phyloP scores from a whole-genome alignment of 106 monocot genomes.

The Alisma plantagoaquatica region DNA sequence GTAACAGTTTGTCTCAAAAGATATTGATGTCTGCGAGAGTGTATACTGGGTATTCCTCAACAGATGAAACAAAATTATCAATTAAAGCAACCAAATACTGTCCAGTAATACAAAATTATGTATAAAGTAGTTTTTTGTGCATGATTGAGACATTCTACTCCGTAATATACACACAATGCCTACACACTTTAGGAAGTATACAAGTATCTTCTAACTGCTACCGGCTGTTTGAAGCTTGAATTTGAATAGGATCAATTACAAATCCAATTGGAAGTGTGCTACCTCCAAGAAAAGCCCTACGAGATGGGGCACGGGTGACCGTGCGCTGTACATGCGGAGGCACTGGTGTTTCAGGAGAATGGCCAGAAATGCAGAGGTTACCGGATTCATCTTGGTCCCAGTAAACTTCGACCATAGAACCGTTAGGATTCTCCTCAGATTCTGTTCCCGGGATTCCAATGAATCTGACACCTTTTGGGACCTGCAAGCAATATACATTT shows the following conservation, averaged over 20 bases:
- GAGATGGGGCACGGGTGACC: neutral
- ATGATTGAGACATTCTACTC: too few species aligned
- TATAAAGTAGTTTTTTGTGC: too few species aligned
- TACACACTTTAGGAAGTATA: too few species aligned
- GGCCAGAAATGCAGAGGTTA: slow-evolving; percentile 68
- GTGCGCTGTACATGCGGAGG: slow-evolving; percentile 35
- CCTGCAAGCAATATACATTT: slow-evolving; percentile 42
- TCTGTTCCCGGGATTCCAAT: slow-evolving; percentile 83
- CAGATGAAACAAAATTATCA: too few species aligned
- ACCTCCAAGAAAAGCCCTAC: slow-evolving; percentile 14
- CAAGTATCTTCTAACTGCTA: too few species aligned
- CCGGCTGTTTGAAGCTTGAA: too few species aligned
- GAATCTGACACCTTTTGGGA: slow-evolving; percentile 80
- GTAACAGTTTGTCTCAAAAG: too few species aligned
- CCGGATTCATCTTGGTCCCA: slow-evolving; percentile 86
- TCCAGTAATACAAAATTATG: too few species aligned
- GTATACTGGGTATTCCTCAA: too few species aligned
- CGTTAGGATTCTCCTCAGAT: slow-evolving; percentile 54
- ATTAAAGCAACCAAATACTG: too few species aligned
- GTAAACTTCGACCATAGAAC: slow-evolving; percentile 85
- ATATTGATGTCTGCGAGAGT: too few species aligned
- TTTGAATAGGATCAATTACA: slow-evolving; percentile 46
- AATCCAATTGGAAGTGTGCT: slow-evolving; percentile 23
- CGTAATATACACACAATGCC: too few species aligned
- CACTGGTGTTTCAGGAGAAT: slow-evolving; percentile 49